These are phyloP conservation scores for Globisporangium iwayamae DNA, from an alignment of 352 stramenopile genomes.

Conservation along the genomic window DNA sequence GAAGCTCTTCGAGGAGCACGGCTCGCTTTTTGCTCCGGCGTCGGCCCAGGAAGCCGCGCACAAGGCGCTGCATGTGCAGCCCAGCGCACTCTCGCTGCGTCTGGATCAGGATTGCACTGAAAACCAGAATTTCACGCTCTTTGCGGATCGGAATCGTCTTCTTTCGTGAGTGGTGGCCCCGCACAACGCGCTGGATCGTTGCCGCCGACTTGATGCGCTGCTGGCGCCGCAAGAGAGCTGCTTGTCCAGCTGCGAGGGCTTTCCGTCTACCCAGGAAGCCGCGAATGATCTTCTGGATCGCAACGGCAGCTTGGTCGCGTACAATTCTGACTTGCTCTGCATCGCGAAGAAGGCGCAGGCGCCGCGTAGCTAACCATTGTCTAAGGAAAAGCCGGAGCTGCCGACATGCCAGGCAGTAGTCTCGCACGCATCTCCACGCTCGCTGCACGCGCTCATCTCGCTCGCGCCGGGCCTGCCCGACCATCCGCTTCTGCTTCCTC, in stretches of 20 bases:
- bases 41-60: conserved; percentile 42
- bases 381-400: conserved; percentile 31
- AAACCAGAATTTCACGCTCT: conserved; percentile 17
- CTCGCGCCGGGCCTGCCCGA: conserved; percentile 24
- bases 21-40: conserved; percentile 16
- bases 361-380: conserved; percentile 26
- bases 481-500: conserved; percentile 21
- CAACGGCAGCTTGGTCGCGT: conserved; percentile 26
- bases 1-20: conserved; percentile 20
- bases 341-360: conserved; percentile 33
- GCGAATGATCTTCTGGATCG: conserved; percentile 38
- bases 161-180: conserved; percentile 28
- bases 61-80: conserved; percentile 37
- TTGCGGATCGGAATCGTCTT: conserved; percentile 12
- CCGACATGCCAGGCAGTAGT: conserved; percentile 28
- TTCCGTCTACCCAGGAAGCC: conserved; percentile 36
- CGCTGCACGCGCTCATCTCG: conserved; percentile 22
- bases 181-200: conserved; percentile 39
- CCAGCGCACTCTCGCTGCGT: conserved; percentile 16
- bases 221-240: conserved; percentile 17
- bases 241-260: conserved; percentile 20
- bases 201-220: conserved; percentile 22
- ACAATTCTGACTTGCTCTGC: conserved; percentile 30
- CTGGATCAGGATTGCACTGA: conserved; percentile 15
- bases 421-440: conserved; percentile 28